phyloP scores from a whole-genome alignment of 2,329 filamentous ascomycete species.

The Claviceps digitariae region DNA sequence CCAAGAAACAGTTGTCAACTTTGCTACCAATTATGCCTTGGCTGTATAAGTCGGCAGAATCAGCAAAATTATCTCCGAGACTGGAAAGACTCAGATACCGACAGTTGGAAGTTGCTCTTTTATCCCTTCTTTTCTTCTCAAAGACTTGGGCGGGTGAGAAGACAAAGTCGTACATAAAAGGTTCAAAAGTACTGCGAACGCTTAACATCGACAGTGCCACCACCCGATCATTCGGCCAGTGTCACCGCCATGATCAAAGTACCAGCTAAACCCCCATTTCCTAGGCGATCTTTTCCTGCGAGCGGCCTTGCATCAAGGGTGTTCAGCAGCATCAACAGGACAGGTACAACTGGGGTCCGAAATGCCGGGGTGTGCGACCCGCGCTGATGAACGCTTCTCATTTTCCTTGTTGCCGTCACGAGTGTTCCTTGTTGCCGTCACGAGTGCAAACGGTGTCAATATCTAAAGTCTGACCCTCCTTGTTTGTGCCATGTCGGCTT shows the following conservation, averaged over 20 bases:
- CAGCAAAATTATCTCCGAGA: neutral
- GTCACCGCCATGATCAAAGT: neutral
- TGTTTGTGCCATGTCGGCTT: constrained; percentile 1
- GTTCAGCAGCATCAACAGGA: constrained; percentile 1
- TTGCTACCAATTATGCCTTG: neutral
- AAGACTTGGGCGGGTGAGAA: neutral
- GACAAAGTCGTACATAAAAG: neutral
- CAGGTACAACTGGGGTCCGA: constrained; percentile 1
- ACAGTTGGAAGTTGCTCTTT: neutral
- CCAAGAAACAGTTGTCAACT: neutral
- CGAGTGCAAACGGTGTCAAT: neutral
- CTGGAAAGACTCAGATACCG: neutral
- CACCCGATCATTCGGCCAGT: constrained; percentile 1
- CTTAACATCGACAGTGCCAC: constrained; percentile 2
- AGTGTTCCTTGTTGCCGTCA: neutral
- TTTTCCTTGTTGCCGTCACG: neutral
- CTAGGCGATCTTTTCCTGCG: constrained; percentile 5
- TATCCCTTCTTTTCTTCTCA: neutral
- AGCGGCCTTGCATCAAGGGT: constrained; percentile 4
- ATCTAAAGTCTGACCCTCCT: neutral
- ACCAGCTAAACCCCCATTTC: neutral
- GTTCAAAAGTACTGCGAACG: neutral
- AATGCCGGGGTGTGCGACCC: constrained; percentile 1
- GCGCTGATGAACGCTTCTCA: neutral
- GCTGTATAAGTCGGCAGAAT: neutral